Percentiles rank a stretch among this genome's conserved stretches.
phyloP scores from a whole-genome alignment of 2,329 filamentous ascomycete species.

The Venturia effusa region DNA sequence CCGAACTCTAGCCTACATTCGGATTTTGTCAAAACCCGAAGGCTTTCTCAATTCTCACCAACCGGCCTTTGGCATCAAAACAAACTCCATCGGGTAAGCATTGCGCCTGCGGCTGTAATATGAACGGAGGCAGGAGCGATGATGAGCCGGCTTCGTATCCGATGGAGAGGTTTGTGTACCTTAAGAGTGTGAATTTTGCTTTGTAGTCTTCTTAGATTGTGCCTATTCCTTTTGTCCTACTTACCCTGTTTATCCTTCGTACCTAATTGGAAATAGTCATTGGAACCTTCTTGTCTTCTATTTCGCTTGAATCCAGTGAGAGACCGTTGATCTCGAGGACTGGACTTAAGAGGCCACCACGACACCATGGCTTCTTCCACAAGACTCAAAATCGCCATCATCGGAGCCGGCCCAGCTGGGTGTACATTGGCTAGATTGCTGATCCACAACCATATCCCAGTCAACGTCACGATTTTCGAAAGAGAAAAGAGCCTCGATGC shows the following conservation, averaged over 20 bases:
- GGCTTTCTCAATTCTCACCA: no score
- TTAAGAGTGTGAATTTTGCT: no score
- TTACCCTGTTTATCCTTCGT: no score
- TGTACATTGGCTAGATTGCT: conserved; percentile 21
- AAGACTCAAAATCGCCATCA: conserved; percentile 19
- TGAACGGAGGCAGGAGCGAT: background rate
- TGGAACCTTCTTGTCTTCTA: no score
- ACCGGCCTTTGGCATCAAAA: background rate
- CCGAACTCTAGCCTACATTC: no score
- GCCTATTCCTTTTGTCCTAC: no score
- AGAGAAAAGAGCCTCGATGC: conserved; percentile 9
- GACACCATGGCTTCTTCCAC: background rate
- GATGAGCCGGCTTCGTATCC: background rate
- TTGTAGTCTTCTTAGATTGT: no score
- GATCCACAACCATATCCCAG: conserved; percentile 15
- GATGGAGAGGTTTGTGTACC: no score
- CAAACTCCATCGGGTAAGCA: background rate
- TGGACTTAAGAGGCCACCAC: no score
- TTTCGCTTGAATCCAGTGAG: no score
- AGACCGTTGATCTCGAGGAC: no score
- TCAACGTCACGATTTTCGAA: conserved; percentile 21
- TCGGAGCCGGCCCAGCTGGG: conserved; percentile 23
- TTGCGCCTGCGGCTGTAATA: background rate
- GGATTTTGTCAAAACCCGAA: background rate
- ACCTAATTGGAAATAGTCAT: no score